Evolutionary conservation across 306 rosid genomes (phyloP).

Genomic region (Hippophae gyantsensis): DNA sequence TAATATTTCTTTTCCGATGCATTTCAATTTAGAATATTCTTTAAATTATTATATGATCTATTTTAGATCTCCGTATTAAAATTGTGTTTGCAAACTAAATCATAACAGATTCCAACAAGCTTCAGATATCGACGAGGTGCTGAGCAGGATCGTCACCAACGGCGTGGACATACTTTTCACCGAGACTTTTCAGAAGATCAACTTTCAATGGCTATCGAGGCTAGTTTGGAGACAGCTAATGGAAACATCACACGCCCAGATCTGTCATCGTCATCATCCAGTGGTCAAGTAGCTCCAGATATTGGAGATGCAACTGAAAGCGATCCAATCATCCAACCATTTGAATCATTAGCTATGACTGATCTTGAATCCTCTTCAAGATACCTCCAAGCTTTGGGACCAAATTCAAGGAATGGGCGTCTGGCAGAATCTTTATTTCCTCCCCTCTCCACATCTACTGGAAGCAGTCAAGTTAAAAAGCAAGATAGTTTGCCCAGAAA

Average conservation of each 20-base stretch:
- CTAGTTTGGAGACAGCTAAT: conserved; percentile 72
- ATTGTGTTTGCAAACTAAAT: conserved; percentile 1
- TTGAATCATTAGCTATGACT: conserved; percentile 43
- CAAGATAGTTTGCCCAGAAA: conserved; percentile 45
- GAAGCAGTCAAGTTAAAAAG: conserved; percentile 47
- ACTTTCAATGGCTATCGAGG: conserved; percentile 75
- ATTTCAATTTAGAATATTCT: background rate
- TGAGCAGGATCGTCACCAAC: conserved; percentile 69
- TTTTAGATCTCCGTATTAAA: conserved; percentile 1
- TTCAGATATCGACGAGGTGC: conserved; percentile 52
- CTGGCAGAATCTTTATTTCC: conserved; percentile 78
- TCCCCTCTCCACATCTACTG: conserved; percentile 52
- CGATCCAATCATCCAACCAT: conserved; percentile 47
- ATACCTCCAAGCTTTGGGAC: conserved; percentile 88
- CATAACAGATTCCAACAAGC: conserved; percentile 79
- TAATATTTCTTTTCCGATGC: conserved; percentile 8
- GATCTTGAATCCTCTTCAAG: conserved; percentile 58
- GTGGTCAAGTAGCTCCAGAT: conserved; percentile 38
- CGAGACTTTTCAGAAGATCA: conserved; percentile 60
- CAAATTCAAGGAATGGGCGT: conserved; percentile 29
- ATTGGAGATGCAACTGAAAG: conserved; percentile 33
- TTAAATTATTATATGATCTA: conserved; percentile 1
- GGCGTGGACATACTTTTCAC: conserved; percentile 49
- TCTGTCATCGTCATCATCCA: conserved; percentile 20
- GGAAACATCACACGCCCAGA: conserved; percentile 29